Evolutionary conservation across 345 rosid genomes (phyloP), one percentile per base, ranked within the genome.

Genomic region (Excoecaria cochinchinensis): DNA sequence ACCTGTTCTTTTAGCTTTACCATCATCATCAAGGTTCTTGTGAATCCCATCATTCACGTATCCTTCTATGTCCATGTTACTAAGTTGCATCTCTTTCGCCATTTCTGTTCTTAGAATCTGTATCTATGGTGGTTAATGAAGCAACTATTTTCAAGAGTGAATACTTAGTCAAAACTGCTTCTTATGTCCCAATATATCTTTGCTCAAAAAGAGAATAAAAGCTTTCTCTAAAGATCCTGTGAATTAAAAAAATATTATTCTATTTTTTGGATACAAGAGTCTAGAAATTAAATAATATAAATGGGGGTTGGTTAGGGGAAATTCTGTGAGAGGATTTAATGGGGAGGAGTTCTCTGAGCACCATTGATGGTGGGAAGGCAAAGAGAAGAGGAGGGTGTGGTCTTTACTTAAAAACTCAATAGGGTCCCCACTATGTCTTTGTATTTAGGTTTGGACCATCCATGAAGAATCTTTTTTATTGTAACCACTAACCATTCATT

Each of bases 11-110:
- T 86, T 90, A 21, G 50, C 58, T 64, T 90, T 88, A 62, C 96
- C 94, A 68, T 92, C 96, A 11, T 92, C 96, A 46, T 92, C 96
- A 31, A 88, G 74, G 82, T 88, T 81, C 73, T 90, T 86, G 81
- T 57, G 24, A 58, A 39, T 24, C 44, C 63, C 82, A 31, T 81
- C 79, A 38, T 52, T 79, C 52, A 74, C 79, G 64, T 77, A 78
- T 50, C 77, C 83, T 55, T 72, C 81, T 6, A 80, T 67, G 70
- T 38, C 71, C 85, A 91, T 71, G 82, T 76, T 78, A 74, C 51
- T 71, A 24, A 55, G 75, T 8, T 78, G 81, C 84, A 78, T 79
- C 76, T 83, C 85, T 36, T 25, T 76, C 42, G 76, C 86, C 86
- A 80, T 78, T 63, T 80, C 65, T 38, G 17, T 15, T n/a, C 12